phyloP scores from a whole-genome alignment of 2,329 filamentous ascomycete species.

The Trichoderma sp. region DNA sequence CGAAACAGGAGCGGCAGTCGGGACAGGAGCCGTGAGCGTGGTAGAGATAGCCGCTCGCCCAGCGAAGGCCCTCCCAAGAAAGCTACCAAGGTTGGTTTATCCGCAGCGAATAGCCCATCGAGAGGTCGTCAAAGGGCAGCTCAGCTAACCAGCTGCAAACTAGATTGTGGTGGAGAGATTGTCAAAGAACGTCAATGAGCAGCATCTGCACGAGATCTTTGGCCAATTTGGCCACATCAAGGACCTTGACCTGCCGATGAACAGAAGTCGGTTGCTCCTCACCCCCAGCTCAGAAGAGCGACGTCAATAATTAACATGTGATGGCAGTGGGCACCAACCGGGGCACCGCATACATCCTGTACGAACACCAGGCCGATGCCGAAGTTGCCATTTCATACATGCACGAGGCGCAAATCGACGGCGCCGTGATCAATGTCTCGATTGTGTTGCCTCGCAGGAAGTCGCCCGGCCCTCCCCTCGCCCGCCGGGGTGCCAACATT shows the following conservation, averaged over 20 bases:
- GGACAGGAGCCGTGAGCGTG: constrained; percentile 35
- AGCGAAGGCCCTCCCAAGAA: constrained; percentile 39
- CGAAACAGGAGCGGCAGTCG: constrained; percentile 29
- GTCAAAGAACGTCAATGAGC: constrained; percentile 89
- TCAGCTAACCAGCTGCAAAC: background rate
- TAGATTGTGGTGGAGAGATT: constrained; percentile 95
- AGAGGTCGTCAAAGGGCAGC: background rate
- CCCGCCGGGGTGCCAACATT: constrained; percentile 60
- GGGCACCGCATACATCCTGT: constrained; percentile 91
- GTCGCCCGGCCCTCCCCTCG: constrained; percentile 71
- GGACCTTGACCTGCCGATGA: constrained; percentile 87
- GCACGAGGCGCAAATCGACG: constrained; percentile 95
- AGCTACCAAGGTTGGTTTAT: constrained; percentile 52
- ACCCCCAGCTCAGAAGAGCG: background rate
- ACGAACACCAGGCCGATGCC: constrained; percentile 70
- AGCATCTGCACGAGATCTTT: constrained; percentile 89
- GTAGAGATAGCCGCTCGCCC: constrained; percentile 36
- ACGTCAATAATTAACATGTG: background rate
- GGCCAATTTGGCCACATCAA: constrained; percentile 80
- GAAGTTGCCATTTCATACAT: constrained; percentile 90
- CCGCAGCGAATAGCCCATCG: background rate
- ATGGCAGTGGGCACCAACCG: constrained; percentile 76
- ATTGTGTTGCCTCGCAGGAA: constrained; percentile 82
- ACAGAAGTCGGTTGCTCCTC: constrained; percentile 59
- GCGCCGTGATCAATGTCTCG: constrained; percentile 76